These are phyloP conservation scores for Tylopilus sp. DNA, from an alignment of 768 basidiomycete genomes.

Conservation along the genomic window DNA sequence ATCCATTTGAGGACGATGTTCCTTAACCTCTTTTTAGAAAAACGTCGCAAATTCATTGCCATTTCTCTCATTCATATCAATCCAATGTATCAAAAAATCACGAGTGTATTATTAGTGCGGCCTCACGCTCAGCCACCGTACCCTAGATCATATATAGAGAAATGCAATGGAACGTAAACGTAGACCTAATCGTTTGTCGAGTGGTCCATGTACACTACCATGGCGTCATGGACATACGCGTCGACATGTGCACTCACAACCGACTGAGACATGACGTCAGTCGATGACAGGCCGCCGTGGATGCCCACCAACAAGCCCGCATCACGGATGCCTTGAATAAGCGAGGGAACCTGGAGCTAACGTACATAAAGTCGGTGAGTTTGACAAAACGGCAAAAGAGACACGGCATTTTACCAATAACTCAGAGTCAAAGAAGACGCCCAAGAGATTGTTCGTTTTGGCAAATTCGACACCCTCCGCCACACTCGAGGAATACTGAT, in stretches of 20 bases:
- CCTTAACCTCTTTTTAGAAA: constrained; percentile 2
- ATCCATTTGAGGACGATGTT: constrained; percentile 45
- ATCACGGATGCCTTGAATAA: constrained; percentile 86
- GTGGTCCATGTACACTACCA: constrained; percentile 66
- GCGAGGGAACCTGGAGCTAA: constrained; percentile 79
- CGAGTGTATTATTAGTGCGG: constrained; percentile 15
- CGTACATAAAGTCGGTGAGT: constrained; percentile 12
- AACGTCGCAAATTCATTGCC: constrained; percentile 4
- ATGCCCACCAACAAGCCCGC: constrained; percentile 85
- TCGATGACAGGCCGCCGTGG: constrained; percentile 56
- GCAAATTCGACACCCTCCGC: constrained; percentile 92
- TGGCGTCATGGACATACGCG: constrained; percentile 61
- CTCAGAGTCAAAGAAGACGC: constrained; percentile 83
- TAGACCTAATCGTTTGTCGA: constrained; percentile 45
- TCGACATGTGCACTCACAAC: constrained; percentile 56
- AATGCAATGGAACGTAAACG: constrained; percentile 15
- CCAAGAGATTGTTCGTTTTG: constrained; percentile 87
- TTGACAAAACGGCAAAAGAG: constrained; percentile 7
- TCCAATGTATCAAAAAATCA: constrained; percentile 25
- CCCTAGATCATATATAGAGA: constrained; percentile 24
- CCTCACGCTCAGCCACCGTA: constrained; percentile 18
- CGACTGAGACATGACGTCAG: constrained; percentile 35
- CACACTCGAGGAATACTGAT: constrained; percentile 61
- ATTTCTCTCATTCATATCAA: constrained; percentile 16
- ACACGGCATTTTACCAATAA: constrained; percentile 60